Evolutionary conservation across 805 yeast species (phyloP), one percentile per base, ranked within the genome.

Genomic region (Ogataea nonfermentans): DNA sequence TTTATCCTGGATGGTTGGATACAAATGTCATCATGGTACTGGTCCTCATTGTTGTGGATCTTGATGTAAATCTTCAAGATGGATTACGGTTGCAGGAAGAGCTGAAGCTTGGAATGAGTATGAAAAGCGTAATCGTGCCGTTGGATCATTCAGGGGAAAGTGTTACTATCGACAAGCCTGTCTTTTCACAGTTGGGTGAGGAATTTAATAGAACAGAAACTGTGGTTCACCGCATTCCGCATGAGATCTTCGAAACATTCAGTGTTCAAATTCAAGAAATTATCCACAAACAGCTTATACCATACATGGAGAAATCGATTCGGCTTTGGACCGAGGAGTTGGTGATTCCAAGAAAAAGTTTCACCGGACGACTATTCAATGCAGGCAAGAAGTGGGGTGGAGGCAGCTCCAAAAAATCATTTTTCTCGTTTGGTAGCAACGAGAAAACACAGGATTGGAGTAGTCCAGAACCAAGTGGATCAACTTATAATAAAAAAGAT

Each of bases 281-380:
- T 39, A 65, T 78, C 8, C 63, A 63, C 24, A 73, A 71, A 47
- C 62, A 65, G 32, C 62, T 84, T 42, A 68, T 87, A 1, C 95
- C 97, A 0, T 90, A 80, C 58, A 87, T 93, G 96, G 89, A 87
- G 55, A 65, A 75, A 40, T 83, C 86, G 53, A 75, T 88, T n/a
- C 68, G 81, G 24, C 59, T 74, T 10, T 90, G 97, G 97, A 90
- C 82, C 44, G 96, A 89, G 51, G 85, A 80, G 53, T 71, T 84
- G 4, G 75, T 88, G 10, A 76, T 79, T 28, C 90, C 95, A 4
- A 73, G 90, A 45, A 79, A 79, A 48, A 85, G 95, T 17, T 64
- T 86, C 14, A 75, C 95, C 0, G 84, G 87, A 12, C 65, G 90
- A 43, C 74, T 81, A 48, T 86, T 82, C 62, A 50, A 47, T 27